phyloP scores from a whole-genome alignment of 176 grass and related monocot genomes.

The Otatea glauca region DNA sequence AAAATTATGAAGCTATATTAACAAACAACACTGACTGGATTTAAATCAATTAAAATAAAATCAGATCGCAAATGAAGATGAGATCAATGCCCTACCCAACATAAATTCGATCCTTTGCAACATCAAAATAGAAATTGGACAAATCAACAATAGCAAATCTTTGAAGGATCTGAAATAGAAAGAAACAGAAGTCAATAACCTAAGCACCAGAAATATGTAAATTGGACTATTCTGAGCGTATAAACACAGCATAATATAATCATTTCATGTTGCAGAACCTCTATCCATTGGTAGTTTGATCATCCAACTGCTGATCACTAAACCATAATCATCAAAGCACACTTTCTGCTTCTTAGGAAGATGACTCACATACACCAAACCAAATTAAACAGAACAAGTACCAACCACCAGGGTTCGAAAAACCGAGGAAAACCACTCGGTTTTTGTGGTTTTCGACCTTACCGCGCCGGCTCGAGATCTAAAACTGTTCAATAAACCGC shows the following conservation, averaged over 20 bases:
- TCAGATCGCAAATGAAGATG: not conserved
- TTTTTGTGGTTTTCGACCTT: too few species aligned
- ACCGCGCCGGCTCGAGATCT: too few species aligned
- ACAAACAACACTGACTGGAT: not conserved
- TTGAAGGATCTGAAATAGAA: conserved; percentile 79
- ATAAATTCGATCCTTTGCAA: conserved; percentile 96
- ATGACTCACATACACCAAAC: conserved; percentile 20
- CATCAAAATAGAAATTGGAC: conserved; percentile 94
- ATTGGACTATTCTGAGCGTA: conserved; percentile 21
- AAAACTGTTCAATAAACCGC: too few species aligned
- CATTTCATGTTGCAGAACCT: not conserved
- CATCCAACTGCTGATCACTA: conserved; percentile 1
- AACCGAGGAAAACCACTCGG: too few species aligned
- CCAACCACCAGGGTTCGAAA: too few species aligned
- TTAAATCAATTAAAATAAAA: conserved; percentile 27
- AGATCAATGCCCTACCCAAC: conserved; percentile 72
- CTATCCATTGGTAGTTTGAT: not conserved
- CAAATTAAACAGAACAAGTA: not conserved
- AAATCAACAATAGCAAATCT: conserved; percentile 96
- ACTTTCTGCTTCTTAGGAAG: conserved; percentile 27
- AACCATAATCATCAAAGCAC: not conserved
- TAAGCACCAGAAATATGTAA: conserved; percentile 25
- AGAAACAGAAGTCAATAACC: conserved; percentile 38
- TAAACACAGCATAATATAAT: not conserved
- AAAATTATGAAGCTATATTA: conserved; percentile 18